Evolutionary conservation across 2,329 filamentous ascomycete species (phyloP).

Genomic region (Stemphylium vesicarium): DNA sequence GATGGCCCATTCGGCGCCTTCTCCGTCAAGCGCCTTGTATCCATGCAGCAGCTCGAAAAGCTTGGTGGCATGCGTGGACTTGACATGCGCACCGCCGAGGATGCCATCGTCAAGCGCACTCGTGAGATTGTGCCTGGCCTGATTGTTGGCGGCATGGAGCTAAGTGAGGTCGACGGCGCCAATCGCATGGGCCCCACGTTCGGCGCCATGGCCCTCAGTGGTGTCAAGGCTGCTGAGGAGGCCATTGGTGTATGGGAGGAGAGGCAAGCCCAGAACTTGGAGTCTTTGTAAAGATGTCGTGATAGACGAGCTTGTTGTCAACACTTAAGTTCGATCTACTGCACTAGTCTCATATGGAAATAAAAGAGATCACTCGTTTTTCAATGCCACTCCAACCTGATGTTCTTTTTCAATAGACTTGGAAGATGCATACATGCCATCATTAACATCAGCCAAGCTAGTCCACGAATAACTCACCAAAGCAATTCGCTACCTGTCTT

Average conservation of each 20-base stretch:
- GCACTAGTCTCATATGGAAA: conserved; percentile 1
- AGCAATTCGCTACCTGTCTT: no score
- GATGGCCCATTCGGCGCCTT: conserved; percentile 93
- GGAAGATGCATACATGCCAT: no score
- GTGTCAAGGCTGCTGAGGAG: conserved; percentile 91
- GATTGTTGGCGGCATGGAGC: conserved; percentile 94
- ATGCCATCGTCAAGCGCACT: conserved; percentile 91
- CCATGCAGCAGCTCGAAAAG: conserved; percentile 82
- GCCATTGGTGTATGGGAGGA: conserved; percentile 77
- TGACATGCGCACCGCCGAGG: conserved; percentile 90
- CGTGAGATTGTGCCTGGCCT: conserved; percentile 86
- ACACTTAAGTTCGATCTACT: background rate
- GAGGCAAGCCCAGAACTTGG: conserved; percentile 77
- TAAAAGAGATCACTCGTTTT: background rate
- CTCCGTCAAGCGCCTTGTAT: conserved; percentile 86
- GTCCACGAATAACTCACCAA: no score
- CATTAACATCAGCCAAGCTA: no score
- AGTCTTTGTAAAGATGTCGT: conserved; percentile 34
- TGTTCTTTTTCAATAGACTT: no score
- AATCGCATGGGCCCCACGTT: conserved; percentile 93
- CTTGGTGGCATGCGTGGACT: conserved; percentile 91
- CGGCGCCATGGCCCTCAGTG: conserved; percentile 85
- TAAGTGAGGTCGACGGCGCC: conserved; percentile 87
- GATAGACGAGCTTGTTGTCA: background rate
- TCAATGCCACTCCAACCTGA: background rate